phyloP scores from a whole-genome alignment of 306 rosid genomes.

The Vigna hirtella region DNA sequence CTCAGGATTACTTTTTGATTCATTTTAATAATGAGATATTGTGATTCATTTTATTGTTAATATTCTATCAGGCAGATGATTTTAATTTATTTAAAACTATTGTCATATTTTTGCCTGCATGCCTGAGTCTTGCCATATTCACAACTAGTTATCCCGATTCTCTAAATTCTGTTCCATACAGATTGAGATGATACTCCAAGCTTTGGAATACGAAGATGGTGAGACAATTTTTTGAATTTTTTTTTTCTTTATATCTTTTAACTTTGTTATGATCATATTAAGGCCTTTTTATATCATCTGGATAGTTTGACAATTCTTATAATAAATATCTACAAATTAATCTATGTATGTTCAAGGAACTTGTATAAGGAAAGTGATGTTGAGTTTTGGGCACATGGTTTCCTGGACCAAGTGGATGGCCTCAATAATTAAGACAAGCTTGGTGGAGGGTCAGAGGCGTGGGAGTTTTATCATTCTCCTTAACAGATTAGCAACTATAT shows the following conservation, averaged over 20 bases:
- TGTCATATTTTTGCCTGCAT: background rate
- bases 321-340: background rate
- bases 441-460: background rate
- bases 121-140: background rate
- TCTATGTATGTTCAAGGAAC: background rate
- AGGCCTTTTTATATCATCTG: conserved; percentile 2
- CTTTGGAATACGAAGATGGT: conserved; percentile 88
- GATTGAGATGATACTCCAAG: conserved; percentile 97
- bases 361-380: background rate
- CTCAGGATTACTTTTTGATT: conserved; percentile 1
- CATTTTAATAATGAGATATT: conserved; percentile 7
- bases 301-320: conserved; percentile 25
- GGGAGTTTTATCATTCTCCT: background rate
- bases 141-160: background rate
- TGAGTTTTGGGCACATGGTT: background rate
- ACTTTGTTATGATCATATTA: background rate
- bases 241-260: background rate
- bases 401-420: background rate
- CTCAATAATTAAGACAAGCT: background rate
- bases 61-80: conserved; percentile 3
- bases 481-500: background rate
- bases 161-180: conserved; percentile 46
- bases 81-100: conserved; percentile 14
- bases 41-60: conserved; percentile 14
- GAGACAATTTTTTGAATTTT: conserved; percentile 39